phyloP scores from a whole-genome alignment of 768 basidiomycete species.

The Leccinellum luteum region DNA sequence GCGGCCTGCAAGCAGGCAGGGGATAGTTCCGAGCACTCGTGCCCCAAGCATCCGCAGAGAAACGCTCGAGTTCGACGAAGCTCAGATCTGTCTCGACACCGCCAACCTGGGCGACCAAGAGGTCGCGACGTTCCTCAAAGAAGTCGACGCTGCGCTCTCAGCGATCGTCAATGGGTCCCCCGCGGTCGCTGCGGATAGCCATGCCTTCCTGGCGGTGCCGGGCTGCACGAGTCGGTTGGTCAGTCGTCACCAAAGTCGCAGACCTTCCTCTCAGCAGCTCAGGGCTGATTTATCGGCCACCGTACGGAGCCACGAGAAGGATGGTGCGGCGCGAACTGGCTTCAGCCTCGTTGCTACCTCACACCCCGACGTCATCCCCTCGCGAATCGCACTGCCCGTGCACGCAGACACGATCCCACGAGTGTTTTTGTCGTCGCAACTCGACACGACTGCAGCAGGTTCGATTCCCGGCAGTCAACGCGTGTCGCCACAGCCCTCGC shows the following conservation, averaged over 20 bases:
- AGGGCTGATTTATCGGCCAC: conserved; percentile 31
- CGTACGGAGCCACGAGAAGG: conserved; percentile 26
- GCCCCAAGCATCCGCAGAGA: conserved; percentile 31
- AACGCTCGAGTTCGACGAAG: conserved; percentile 29
- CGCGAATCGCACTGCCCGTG: conserved; percentile 21
- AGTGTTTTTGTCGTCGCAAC: conserved; percentile 20
- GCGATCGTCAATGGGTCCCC: conserved; percentile 24
- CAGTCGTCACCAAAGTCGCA: conserved; percentile 30
- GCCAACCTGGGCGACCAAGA: conserved; percentile 30
- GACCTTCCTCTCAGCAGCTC: conserved; percentile 29
- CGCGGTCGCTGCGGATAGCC: conserved; percentile 30
- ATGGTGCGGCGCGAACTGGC: conserved; percentile 22
- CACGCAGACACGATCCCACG: conserved; percentile 21
- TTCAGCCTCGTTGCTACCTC: conserved; percentile 33
- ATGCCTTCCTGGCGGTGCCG: conserved; percentile 30
- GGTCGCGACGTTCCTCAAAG: conserved; percentile 31
- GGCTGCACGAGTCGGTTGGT: conserved; percentile 22
- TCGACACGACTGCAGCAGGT: conserved; percentile 9
- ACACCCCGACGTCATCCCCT: conserved; percentile 26
- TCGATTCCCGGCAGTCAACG: conserved; percentile 19
- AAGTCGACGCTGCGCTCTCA: conserved; percentile 30
- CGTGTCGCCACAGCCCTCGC: conserved; percentile 31
- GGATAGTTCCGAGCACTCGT: conserved; percentile 18
- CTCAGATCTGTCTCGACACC: conserved; percentile 31
- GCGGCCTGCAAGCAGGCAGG: conserved; percentile 27